Percentiles rank a stretch among this genome's conserved stretches.
phyloP scores from a whole-genome alignment of 169 alveolate species.

The Plasmodium yoelii region DNA sequence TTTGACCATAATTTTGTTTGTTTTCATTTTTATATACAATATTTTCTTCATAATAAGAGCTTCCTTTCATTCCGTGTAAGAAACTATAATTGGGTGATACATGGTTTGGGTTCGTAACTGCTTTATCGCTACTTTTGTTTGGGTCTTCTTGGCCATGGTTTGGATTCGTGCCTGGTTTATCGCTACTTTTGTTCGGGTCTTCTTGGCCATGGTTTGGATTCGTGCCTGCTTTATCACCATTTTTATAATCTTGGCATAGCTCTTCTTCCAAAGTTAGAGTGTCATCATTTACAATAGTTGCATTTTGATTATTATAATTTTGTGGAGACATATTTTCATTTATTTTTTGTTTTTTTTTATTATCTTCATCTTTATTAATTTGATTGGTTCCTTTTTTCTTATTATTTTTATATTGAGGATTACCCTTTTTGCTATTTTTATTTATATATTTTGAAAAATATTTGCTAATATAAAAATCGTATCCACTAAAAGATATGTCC shows the following conservation, averaged over 20 bases:
- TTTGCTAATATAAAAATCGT: constrained; percentile 65
- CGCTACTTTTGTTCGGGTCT: too few relatives aligned
- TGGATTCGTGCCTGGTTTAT: too few relatives aligned
- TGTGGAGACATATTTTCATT: neutral
- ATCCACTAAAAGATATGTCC: constrained; percentile 97
- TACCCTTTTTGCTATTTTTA: neutral
- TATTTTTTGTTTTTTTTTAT: neutral
- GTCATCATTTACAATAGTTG: neutral
- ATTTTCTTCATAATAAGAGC: constrained; percentile 69
- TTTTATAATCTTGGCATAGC: neutral
- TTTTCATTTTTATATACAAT: constrained; percentile 14
- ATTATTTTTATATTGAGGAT: too few relatives aligned
- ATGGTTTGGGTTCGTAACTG: too few relatives aligned
- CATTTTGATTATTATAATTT: neutral
- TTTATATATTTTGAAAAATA: constrained; percentile 47
- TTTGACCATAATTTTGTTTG: constrained; percentile 49
- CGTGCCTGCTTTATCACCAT: too few relatives aligned
- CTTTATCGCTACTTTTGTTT: too few relatives aligned
- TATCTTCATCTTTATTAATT: neutral
- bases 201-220: too few relatives aligned
- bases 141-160: too few relatives aligned
- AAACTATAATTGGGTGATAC: neutral
- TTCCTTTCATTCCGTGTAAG: constrained; percentile 33
- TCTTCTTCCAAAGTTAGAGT: neutral
- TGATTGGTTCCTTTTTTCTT: neutral